Evolutionary conservation across 768 basidiomycete genomes (phyloP).

Genomic region (Hemileccinum impolitum): DNA sequence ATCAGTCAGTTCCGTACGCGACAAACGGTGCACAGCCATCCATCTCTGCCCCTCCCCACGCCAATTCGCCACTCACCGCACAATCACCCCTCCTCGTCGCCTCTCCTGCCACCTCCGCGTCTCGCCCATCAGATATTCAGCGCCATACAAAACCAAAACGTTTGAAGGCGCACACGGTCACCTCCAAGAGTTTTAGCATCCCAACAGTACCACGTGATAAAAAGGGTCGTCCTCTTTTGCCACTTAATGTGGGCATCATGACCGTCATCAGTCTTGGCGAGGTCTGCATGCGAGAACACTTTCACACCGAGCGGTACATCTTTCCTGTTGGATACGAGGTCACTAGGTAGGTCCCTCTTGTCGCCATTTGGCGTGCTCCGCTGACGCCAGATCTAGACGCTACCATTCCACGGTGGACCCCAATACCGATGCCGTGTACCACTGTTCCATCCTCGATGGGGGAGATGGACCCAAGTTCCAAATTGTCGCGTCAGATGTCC

Average conservation of each 20-base stretch:
- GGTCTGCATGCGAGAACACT: conserved; percentile 79
- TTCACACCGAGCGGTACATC: conserved; percentile 85
- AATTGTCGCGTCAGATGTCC: conserved; percentile 70
- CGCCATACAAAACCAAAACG: conserved; percentile 68
- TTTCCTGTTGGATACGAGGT: conserved; percentile 87
- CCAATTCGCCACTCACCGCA: conserved; percentile 19
- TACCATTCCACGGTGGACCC: conserved; percentile 77
- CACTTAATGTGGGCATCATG: conserved; percentile 85
- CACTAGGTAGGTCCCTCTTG: conserved; percentile 49
- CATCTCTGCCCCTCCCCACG: conserved; percentile 13
- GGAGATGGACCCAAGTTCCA: conserved; percentile 86
- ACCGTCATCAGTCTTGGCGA: conserved; percentile 72
- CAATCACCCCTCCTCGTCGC: conserved; percentile 18
- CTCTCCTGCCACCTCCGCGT: conserved; percentile 18
- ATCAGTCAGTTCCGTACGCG: conserved; percentile 23
- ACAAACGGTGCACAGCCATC: conserved; percentile 22
- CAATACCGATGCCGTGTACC: conserved; percentile 64
- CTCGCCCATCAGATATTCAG: conserved; percentile 28
- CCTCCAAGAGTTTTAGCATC: conserved; percentile 72
- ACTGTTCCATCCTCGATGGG: conserved; percentile 81
- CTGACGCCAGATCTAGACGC: conserved; percentile 43
- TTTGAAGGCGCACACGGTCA: conserved; percentile 77
- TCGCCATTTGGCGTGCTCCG: neutral
- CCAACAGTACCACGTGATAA: conserved; percentile 78
- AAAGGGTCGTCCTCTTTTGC: conserved; percentile 65